These are phyloP conservation scores for Pterocarpus santalinus DNA, from an alignment of 306 rosid species.

Conservation along the genomic window DNA sequence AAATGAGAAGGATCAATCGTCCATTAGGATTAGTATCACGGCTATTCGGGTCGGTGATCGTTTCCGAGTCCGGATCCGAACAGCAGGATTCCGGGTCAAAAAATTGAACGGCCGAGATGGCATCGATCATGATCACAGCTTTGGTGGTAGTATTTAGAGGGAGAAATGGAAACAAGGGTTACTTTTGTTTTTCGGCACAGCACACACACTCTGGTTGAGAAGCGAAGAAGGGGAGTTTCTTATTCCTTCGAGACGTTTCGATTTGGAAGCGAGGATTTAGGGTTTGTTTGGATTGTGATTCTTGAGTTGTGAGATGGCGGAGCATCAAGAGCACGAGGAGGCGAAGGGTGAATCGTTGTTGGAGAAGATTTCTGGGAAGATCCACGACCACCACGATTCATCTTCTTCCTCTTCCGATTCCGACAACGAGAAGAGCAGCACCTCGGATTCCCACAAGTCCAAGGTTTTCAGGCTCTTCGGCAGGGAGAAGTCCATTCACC, in stretches of 20 bases:
- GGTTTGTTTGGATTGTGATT: slow-evolving; percentile 46
- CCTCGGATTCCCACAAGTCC: slow-evolving; percentile 57
- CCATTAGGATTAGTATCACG: not conserved
- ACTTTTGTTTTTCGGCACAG: slow-evolving; percentile 8
- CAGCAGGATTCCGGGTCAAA: not conserved
- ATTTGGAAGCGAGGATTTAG: slow-evolving; percentile 30
- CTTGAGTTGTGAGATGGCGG: slow-evolving; percentile 51
- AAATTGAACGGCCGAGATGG: slow-evolving; percentile 52
- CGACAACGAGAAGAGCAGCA: slow-evolving; percentile 55
- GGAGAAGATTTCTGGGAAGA: slow-evolving; percentile 79
- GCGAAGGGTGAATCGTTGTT: slow-evolving; percentile 62
- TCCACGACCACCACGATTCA: slow-evolving; percentile 73
- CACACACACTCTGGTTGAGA: not conserved
- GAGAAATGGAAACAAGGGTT: not conserved
- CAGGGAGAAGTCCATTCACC: slow-evolving; percentile 85
- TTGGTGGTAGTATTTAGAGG: slow-evolving; percentile 46
- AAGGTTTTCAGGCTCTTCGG: slow-evolving; percentile 84
- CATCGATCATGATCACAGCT: slow-evolving; percentile 1
- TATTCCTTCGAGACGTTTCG: slow-evolving; percentile 50
- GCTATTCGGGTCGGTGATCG: not conserved
- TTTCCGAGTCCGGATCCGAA: not conserved
- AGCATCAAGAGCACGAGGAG: slow-evolving; percentile 63
- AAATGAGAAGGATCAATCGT: not conserved
- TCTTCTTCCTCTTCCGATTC: slow-evolving; percentile 76
- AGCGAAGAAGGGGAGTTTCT: slow-evolving; percentile 28